Evolutionary conservation across 108 stramenopile species (phyloP), one percentile per base, ranked within the genome.

Genomic region (Cyclotella cryptica): DNA sequence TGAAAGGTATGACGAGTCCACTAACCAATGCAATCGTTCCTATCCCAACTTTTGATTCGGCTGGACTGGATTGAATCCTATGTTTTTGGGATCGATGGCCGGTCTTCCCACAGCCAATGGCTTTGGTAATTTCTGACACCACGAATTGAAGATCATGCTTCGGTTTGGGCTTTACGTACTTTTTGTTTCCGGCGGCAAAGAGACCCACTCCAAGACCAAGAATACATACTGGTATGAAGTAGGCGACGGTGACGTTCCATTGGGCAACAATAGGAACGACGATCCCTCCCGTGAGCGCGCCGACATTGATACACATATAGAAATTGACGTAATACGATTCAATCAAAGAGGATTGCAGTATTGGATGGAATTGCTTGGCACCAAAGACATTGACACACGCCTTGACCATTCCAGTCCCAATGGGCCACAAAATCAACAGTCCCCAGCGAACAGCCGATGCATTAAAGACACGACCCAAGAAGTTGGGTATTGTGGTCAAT

Each of bases 301-400:
- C 95, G 57, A 93, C 86, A 68, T 96, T 96, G 74, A 96, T 96
- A 70, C 87, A 91, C 91, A 92, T 93, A 89, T 96, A 96, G 66
- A 93, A 96, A 44, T 91, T 90, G 45, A 96, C 92, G 58, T 96
- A 95, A 63, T 92, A 96, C 3, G 86, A 72, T 66, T 91, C 90
- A 67, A 96, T 92, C 75, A 89, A 59, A 4, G 87, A 78, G 11
- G 87, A 86, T 71, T 96, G 95, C 71, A 96, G 64, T 18, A 93
- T 66, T 0, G 95, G 95, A 81, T 96, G 95, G 77, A 89, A 93
- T 70, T 96, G 95, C 51, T 90, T 92, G 41, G 95, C 95, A 19
- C 95, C 95, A 78, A 96, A 92, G 2, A 96, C 92, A 71, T 93
- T 96, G 43, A 96, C 92, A 44, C 89, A 86, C 15, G 86, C 82